These are phyloP conservation scores for Oleoguttula mirabilis DNA, from an alignment of 495 filamentous ascomycete genomes.

Conservation along the genomic window DNA sequence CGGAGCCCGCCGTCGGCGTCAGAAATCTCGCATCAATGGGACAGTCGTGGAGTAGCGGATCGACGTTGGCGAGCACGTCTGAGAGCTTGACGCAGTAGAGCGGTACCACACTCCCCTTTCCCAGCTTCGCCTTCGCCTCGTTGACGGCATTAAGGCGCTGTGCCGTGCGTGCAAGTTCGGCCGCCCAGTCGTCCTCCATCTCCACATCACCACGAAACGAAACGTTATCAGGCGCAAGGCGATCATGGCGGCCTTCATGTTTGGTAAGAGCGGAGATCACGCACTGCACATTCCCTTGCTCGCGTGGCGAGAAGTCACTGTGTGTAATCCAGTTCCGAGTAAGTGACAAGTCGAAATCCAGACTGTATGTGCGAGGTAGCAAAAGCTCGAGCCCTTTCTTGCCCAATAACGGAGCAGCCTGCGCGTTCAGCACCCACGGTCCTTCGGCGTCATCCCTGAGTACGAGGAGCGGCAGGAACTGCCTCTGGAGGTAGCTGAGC, in stretches of 20 bases:
- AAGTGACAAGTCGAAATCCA: slow-evolving; percentile 2
- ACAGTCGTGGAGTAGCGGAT: not conserved
- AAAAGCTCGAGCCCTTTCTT: slow-evolving; percentile 13
- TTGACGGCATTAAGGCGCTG: not conserved
- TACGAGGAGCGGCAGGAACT: slow-evolving; percentile 24
- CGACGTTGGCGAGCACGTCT: slow-evolving; percentile 1
- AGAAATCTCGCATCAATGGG: not conserved
- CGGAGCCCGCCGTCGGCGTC: not conserved
- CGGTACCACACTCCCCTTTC: not conserved
- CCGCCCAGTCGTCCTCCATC: not conserved
- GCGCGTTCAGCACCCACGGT: slow-evolving; percentile 26
- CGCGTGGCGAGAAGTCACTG: not conserved
- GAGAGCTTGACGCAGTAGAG: not conserved
- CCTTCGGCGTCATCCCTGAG: slow-evolving; percentile 18
- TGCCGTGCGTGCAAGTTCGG: not conserved
- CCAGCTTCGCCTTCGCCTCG: not conserved
- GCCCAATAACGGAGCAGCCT: slow-evolving; percentile 27
- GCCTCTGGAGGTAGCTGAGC: slow-evolving; percentile 3
- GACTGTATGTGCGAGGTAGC: not conserved
- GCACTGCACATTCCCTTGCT: not conserved
- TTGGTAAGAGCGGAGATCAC: not conserved
- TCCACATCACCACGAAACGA: not conserved
- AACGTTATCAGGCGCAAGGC: not conserved
- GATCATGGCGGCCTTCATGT: not conserved
- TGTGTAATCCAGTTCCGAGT: not conserved